A percentile compares a stretch with the other conserved stretches of the same genome.
phyloP scores from a whole-genome alignment of 2,329 filamentous ascomycete species.

The Didymella pomorum region DNA sequence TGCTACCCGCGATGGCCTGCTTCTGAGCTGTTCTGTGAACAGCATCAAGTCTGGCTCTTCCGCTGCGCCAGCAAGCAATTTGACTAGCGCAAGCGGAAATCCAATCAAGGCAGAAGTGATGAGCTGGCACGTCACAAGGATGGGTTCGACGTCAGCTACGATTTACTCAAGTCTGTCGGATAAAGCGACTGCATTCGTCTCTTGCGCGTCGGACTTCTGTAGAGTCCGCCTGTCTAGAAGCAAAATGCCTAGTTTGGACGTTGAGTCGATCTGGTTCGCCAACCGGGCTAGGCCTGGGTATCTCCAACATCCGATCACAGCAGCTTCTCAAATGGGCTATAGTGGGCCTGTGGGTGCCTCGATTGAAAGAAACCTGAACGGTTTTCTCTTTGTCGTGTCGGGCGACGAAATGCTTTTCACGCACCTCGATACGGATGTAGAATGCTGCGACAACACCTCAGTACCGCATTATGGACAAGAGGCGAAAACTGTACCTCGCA shows the following conservation, averaged over 20 bases:
- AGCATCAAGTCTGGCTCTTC: background rate
- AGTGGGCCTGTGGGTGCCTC: conserved; percentile 36
- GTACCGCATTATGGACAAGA: conserved; percentile 5
- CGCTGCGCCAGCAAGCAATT: background rate
- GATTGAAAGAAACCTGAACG: conserved; percentile 50
- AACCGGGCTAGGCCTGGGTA: conserved; percentile 39
- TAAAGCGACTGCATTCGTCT: conserved; percentile 43
- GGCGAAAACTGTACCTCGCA: conserved; percentile 38
- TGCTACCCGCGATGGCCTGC: conserved; percentile 47
- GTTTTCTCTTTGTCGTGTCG: conserved; percentile 58
- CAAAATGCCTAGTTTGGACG: conserved; percentile 21
- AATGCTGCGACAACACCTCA: conserved; percentile 18
- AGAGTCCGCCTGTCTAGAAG: conserved; percentile 35
- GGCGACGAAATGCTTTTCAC: conserved; percentile 59
- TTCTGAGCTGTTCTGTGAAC: conserved; percentile 27
- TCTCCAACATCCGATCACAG: conserved; percentile 42
- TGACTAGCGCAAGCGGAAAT: no score
- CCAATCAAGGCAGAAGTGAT: background rate
- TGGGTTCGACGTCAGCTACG: conserved; percentile 42
- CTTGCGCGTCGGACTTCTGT: conserved; percentile 52
- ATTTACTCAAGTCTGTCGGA: conserved; percentile 36
- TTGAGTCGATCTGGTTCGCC: conserved; percentile 52
- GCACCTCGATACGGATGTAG: conserved; percentile 53
- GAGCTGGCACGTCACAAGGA: conserved; percentile 25
- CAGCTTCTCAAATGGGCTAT: conserved; percentile 43